Evolutionary conservation across 441 rosid genomes (phyloP).

Genomic region (Adansonia gregorii): DNA sequence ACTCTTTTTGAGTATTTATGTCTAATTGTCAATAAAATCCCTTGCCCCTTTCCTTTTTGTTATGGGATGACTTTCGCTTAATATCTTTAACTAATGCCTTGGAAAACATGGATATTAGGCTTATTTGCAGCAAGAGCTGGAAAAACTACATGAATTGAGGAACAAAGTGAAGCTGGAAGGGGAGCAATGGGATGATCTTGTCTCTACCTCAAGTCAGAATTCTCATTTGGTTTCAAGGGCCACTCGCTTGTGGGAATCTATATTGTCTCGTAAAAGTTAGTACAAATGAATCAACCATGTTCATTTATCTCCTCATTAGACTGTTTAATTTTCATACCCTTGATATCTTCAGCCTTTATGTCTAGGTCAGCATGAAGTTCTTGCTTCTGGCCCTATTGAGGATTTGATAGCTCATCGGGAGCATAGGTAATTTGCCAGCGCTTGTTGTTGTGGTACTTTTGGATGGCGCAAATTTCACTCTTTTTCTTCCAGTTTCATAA

Average conservation of each 20-base stretch:
- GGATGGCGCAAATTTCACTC: slow-evolving; percentile 15
- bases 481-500: slow-evolving; percentile 28
- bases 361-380: slow-evolving; percentile 97
- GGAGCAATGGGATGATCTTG: slow-evolving; percentile 97
- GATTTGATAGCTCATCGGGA: slow-evolving; percentile 98
- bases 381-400: slow-evolving; percentile 98
- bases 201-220: slow-evolving; percentile 92
- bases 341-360: neutral
- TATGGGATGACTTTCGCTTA: slow-evolving; percentile 5
- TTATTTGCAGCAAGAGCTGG: slow-evolving; percentile 97
- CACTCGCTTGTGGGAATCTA: slow-evolving; percentile 92
- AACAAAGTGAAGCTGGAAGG: slow-evolving; percentile 98
- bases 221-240: slow-evolving; percentile 96
- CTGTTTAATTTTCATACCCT: slow-evolving; percentile 1
- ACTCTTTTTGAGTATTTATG: slow-evolving; percentile 17
- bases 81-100: slow-evolving; percentile 17
- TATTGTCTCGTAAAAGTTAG: slow-evolving; percentile 90
- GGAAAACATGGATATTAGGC: slow-evolving; percentile 64
- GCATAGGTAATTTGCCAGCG: slow-evolving; percentile 68
- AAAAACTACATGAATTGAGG: slow-evolving; percentile 92
- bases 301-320: neutral
- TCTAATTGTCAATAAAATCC: neutral
- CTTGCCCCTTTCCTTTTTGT: slow-evolving; percentile 8
- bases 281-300: neutral
- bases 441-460: slow-evolving; percentile 10